Evolutionary conservation across 495 filamentous ascomycete genomes (phyloP).

Genomic region (Xylaria acuta): DNA sequence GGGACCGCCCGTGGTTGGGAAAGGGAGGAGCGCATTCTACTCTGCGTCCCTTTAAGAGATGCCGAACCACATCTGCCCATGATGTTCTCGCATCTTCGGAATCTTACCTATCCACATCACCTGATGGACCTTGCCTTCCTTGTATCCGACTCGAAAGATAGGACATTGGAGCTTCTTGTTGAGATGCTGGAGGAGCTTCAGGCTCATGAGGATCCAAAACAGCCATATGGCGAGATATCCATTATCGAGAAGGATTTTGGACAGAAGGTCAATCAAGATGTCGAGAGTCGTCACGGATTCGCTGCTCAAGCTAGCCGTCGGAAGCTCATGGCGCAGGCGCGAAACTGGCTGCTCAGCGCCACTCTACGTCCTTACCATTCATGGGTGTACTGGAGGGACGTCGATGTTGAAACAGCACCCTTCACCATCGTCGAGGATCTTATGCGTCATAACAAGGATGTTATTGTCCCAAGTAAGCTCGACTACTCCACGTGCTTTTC

Average conservation of each 20-base stretch:
- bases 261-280: conserved; percentile 96
- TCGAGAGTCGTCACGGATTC: conserved; percentile 97
- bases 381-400: conserved; percentile 99
- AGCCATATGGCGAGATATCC: conserved; percentile 94
- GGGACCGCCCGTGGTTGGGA: conserved; percentile 93
- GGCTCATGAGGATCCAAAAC: conserved; percentile 72
- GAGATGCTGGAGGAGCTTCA: conserved; percentile 81
- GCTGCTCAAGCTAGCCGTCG: conserved; percentile 92
- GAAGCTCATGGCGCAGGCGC: conserved; percentile 97
- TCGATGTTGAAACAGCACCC: conserved; percentile 96
- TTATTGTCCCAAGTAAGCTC: conserved; percentile 93
- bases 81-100: conserved; percentile 96
- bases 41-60: conserved; percentile 94
- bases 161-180: conserved; percentile 77
- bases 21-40: conserved; percentile 88
- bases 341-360: conserved; percentile 96
- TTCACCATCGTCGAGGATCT: conserved; percentile 96
- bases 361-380: conserved; percentile 93
- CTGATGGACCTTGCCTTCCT: conserved; percentile 96
- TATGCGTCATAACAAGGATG: conserved; percentile 98
- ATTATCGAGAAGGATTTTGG: conserved; percentile 99
- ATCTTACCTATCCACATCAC: conserved; percentile 97
- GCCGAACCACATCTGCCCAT: conserved; percentile 92
- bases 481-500: neutral
- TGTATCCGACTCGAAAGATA: conserved; percentile 96